Evolutionary conservation across 164 flowering plant species (phyloP).

Genomic region (Brasenia schreberi): DNA sequence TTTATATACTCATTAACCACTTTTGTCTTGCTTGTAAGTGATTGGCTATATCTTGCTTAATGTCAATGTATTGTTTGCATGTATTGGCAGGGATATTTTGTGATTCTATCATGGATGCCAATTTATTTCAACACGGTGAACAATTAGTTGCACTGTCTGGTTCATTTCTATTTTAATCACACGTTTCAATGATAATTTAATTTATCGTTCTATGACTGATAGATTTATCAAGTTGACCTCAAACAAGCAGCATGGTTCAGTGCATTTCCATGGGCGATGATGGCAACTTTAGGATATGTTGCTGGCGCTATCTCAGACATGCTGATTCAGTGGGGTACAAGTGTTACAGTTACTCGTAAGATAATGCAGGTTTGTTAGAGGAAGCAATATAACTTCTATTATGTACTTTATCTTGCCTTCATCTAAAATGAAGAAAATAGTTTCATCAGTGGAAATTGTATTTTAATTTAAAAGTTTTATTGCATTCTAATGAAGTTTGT

Average conservation of each 20-base stretch:
- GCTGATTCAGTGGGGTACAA: slow-evolving; percentile 40
- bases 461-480: too few species aligned
- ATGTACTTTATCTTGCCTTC: background rate
- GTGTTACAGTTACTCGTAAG: slow-evolving; percentile 80
- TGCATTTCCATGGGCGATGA: slow-evolving; percentile 94
- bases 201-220: slow-evolving; percentile 5
- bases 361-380: slow-evolving; percentile 68
- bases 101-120: slow-evolving; percentile 97
- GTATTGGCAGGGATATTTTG: slow-evolving; percentile 72
- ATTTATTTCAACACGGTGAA: slow-evolving; percentile 82
- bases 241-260: slow-evolving; percentile 98
- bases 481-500: too few species aligned
- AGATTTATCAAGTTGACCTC: slow-evolving; percentile 87
- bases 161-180: background rate
- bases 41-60: background rate
- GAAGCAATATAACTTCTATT: background rate
- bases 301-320: slow-evolving; percentile 70
- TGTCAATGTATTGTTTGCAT: background rate
- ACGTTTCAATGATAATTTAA: background rate
- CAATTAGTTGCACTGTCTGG: background rate
- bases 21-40: too few species aligned
- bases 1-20: background rate
- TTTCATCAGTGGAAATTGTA: too few species aligned
- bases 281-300: slow-evolving; percentile 79
- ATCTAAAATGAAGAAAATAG: too few species aligned